Percentiles rank a stretch among this genome's conserved stretches.
phyloP scores from a whole-genome alignment of 345 rosid species.

The Citrus sinensis region DNA sequence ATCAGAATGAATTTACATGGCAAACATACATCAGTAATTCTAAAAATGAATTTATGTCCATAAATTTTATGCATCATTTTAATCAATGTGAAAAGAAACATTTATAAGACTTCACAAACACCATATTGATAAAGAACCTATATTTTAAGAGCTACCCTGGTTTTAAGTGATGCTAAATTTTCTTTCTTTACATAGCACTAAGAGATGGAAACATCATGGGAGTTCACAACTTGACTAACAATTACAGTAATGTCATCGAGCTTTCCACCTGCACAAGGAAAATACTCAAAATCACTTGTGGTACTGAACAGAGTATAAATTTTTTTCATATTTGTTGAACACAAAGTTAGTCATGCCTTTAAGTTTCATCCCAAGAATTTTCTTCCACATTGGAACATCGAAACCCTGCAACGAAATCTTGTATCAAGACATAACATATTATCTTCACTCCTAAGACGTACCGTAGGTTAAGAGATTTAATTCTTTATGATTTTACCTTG shows the following conservation, averaged over 20 bases:
- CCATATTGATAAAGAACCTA: neutral
- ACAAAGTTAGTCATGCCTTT: slow-evolving; percentile 38
- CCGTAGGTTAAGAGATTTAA: neutral
- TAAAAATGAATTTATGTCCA: neutral
- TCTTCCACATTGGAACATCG: slow-evolving; percentile 87
- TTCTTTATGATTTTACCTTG: slow-evolving; percentile 38
- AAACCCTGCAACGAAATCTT: slow-evolving; percentile 46
- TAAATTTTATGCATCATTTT: neutral
- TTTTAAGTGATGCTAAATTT: neutral
- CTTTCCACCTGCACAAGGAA: slow-evolving; percentile 68
- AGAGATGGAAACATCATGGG: slow-evolving; percentile 2
- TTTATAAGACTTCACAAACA: neutral
- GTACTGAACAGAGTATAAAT: neutral
- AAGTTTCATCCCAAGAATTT: slow-evolving; percentile 70
- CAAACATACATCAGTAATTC: neutral
- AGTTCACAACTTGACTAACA: slow-evolving; percentile 50
- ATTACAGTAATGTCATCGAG: slow-evolving; percentile 85
- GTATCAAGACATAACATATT: neutral
- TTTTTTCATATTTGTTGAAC: neutral
- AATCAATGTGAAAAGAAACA: neutral
- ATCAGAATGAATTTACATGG: neutral
- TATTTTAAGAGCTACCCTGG: neutral
- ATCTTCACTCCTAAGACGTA: neutral
- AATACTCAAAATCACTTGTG: slow-evolving; percentile 6
- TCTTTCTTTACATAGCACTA: neutral